Percentiles rank a stretch among this genome's conserved stretches.
phyloP scores from a whole-genome alignment of 441 rosid species.

The Hura crepitans region DNA sequence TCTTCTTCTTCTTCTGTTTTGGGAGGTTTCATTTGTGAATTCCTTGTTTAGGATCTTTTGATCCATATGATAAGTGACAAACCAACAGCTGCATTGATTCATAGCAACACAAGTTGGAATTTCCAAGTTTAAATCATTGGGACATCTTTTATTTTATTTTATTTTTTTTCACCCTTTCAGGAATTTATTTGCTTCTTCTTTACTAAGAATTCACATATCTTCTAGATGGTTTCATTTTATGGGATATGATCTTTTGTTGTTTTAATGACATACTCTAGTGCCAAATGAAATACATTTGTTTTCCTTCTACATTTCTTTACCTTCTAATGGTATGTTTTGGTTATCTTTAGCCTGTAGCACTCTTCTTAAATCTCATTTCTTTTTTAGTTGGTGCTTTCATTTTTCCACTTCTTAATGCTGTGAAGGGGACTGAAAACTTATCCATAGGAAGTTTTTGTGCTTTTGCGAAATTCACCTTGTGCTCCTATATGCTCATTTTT shows the following conservation, averaged over 20 bases:
- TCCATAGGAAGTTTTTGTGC: neutral
- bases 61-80: neutral
- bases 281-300: neutral
- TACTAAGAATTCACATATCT: neutral
- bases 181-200: neutral
- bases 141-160: too few relatives aligned
- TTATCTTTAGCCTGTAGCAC: too few relatives aligned
- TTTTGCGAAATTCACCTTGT: neutral
- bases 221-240: neutral
- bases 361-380: neutral
- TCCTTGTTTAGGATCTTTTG: neutral
- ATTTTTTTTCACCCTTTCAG: neutral
- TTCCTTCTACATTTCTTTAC: too few relatives aligned
- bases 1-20: neutral
- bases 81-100: neutral
- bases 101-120: neutral
- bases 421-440: neutral
- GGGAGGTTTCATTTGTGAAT: too few relatives aligned
- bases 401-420: neutral
- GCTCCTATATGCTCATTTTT: neutral
- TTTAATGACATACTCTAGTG: too few relatives aligned
- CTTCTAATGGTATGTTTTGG: neutral
- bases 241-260: neutral
- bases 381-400: neutral
- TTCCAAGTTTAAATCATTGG: neutral